Conservation (phyloP, 768 basidiomycete genomes). For the Leccinum fibrillosum region DNA sequence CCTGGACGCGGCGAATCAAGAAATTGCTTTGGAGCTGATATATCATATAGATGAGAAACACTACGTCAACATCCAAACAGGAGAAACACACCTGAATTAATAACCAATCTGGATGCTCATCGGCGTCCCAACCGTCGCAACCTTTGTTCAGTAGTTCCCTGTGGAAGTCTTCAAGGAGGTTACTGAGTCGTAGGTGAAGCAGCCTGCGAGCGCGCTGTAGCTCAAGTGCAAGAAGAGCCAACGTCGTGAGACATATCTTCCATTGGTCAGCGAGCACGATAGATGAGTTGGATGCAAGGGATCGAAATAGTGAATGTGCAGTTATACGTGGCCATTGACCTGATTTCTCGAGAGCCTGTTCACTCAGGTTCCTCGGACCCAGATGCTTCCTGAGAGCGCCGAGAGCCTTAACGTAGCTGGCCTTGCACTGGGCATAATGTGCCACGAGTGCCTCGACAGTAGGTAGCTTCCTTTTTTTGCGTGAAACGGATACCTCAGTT, state of each 20-base stretch:
- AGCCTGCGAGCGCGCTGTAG: slow-evolving; percentile 39
- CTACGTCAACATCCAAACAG: no score
- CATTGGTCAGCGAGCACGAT: slow-evolving; percentile 23
- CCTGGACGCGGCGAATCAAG: slow-evolving; percentile 41
- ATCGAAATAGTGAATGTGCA: slow-evolving; percentile 26
- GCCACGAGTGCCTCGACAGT: neutral
- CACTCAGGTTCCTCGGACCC: slow-evolving; percentile 11
- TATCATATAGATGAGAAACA: no score
- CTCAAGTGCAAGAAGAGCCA: slow-evolving; percentile 30
- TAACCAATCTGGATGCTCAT: slow-evolving; percentile 38
- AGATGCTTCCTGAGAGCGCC: slow-evolving; percentile 2
- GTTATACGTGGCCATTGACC: slow-evolving; percentile 41
- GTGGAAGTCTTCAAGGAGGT: slow-evolving; percentile 30
- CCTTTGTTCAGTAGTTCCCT: slow-evolving; percentile 28
- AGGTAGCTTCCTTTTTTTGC: neutral
- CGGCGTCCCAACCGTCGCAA: slow-evolving; percentile 13
- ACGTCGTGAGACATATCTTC: slow-evolving; percentile 27
- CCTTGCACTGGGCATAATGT: slow-evolving; percentile 7
- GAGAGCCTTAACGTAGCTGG: neutral
- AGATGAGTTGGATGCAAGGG: slow-evolving; percentile 26
- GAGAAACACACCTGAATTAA: slow-evolving; percentile 38
- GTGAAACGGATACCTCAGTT: neutral
- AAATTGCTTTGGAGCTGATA: slow-evolving; percentile 45
- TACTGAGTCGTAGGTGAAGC: slow-evolving; percentile 18
- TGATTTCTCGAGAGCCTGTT: slow-evolving; percentile 11